phyloP scores from a whole-genome alignment of 2,329 filamentous ascomycete species.

The Cladophialophora chaetospira region DNA sequence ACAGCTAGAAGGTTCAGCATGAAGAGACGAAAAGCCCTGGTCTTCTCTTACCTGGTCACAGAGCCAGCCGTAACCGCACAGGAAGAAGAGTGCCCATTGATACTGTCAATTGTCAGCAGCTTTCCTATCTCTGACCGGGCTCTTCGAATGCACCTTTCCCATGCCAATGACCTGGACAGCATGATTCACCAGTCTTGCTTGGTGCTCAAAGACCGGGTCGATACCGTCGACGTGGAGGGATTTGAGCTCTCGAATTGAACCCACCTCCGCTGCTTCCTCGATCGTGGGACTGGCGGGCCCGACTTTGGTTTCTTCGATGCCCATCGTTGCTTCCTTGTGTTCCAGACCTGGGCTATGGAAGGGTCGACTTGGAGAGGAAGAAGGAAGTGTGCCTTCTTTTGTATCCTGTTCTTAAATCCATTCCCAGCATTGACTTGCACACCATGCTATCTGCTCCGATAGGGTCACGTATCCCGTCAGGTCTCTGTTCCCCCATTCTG shows the following conservation, averaged over 20 bases:
- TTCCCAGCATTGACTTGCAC: background rate
- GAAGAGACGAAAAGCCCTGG: constrained; percentile 54
- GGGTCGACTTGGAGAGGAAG: background rate
- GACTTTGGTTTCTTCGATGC: constrained; percentile 14
- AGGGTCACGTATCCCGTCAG: background rate
- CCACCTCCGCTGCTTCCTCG: constrained; percentile 7
- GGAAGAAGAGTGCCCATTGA: constrained; percentile 79
- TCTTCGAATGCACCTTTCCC: constrained; percentile 51
- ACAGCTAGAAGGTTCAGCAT: constrained; percentile 46
- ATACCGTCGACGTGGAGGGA: constrained; percentile 19
- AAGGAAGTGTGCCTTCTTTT: constrained; percentile 6
- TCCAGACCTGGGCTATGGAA: background rate
- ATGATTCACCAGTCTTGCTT: constrained; percentile 19
- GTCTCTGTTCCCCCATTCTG: background rate
- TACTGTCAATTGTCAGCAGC: constrained; percentile 52
- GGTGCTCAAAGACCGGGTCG: constrained; percentile 20
- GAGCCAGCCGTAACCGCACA: constrained; percentile 85
- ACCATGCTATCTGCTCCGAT: constrained; percentile 9
- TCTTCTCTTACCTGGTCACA: constrained; percentile 61
- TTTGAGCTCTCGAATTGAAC: constrained; percentile 13
- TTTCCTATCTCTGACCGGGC: background rate
- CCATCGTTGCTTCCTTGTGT: constrained; percentile 6
- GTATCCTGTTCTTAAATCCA: background rate
- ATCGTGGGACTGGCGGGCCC: constrained; percentile 6
- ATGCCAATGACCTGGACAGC: constrained; percentile 25